These are phyloP conservation scores for Boletellus emodensis DNA, from an alignment of 768 basidiomycete species.

Conservation along the genomic window DNA sequence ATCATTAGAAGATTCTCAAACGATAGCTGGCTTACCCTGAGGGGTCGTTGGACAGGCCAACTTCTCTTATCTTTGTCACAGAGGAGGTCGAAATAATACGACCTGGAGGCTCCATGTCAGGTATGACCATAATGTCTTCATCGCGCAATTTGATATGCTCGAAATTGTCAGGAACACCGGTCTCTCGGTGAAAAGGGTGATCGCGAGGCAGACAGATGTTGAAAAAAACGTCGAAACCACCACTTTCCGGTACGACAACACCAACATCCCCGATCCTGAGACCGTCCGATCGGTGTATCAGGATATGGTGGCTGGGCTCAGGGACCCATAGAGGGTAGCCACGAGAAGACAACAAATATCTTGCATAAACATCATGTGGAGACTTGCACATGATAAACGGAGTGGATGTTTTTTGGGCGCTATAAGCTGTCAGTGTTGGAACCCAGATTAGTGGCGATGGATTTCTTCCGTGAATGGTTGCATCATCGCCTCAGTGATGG, in stretches of 20 bases:
- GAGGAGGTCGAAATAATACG: slow-evolving; percentile 13
- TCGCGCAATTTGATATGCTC: slow-evolving; percentile 11
- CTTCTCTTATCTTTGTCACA: background rate
- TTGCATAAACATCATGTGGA: slow-evolving; percentile 18
- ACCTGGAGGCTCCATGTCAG: slow-evolving; percentile 1
- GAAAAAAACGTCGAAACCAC: slow-evolving; percentile 36
- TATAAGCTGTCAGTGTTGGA: too few relatives aligned
- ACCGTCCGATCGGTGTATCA: slow-evolving; percentile 21
- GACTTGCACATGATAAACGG: background rate
- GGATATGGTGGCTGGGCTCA: slow-evolving; percentile 20
- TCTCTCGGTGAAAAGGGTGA: slow-evolving; percentile 14
- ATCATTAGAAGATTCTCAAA: too few relatives aligned
- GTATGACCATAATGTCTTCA: background rate
- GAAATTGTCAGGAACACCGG: slow-evolving; percentile 26
- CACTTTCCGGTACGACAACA: slow-evolving; percentile 27
- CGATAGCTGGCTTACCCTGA: too few relatives aligned
- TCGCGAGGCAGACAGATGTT: slow-evolving; percentile 33
- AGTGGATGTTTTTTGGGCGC: too few relatives aligned
- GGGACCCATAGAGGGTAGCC: slow-evolving; percentile 36
- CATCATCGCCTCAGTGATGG: too few relatives aligned
- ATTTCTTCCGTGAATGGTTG: too few relatives aligned
- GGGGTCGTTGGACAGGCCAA: background rate
- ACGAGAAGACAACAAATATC: slow-evolving; percentile 8
- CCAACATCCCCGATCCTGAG: slow-evolving; percentile 36
- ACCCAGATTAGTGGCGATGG: too few relatives aligned